Percentiles rank a stretch among this genome's conserved stretches.
These are phyloP conservation scores for Chlorella variabilis DNA, from an alignment of 163 green algal genomes.

Conservation along the genomic window DNA sequence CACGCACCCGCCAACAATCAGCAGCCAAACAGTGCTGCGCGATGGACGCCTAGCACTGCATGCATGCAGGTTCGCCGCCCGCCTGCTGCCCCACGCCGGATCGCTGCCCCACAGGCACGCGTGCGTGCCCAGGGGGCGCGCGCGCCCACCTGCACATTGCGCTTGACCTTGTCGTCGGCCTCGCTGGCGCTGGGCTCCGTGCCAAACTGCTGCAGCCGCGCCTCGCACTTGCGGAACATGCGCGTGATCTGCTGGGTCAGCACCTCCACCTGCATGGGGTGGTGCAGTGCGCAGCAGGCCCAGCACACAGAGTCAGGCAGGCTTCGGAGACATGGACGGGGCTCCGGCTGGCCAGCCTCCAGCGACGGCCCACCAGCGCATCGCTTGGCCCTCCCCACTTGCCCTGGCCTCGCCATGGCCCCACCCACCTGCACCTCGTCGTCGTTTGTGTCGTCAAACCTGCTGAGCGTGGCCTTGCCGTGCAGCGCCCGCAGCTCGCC, in stretches of 20 bases:
- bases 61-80: no score
- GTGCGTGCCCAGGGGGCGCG: not conserved
- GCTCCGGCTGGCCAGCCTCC: not conserved
- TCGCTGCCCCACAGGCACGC: no score
- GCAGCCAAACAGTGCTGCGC: no score
- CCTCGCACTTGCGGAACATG: conserved; percentile 63
- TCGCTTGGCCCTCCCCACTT: no score
- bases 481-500: conserved; percentile 57
- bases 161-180: conserved; percentile 64
- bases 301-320: not conserved
- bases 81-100: no score
- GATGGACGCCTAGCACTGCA: no score
- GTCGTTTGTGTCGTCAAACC: conserved; percentile 65
- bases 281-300: not conserved
- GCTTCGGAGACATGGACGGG: not conserved
- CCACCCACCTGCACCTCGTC: conserved; percentile 55
- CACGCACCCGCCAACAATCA: no score
- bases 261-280: conserved; percentile 54
- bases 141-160: conserved; percentile 26
- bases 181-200: conserved; percentile 19
- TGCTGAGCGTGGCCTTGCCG: conserved; percentile 51
- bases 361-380: not conserved
- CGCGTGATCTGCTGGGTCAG: conserved; percentile 67
- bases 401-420: not conserved
- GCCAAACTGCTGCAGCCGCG: conserved; percentile 57